Evolutionary conservation across 139 green algal species (phyloP), one percentile per base, ranked within the genome.

Genomic region (Haematococcus lacustris): DNA sequence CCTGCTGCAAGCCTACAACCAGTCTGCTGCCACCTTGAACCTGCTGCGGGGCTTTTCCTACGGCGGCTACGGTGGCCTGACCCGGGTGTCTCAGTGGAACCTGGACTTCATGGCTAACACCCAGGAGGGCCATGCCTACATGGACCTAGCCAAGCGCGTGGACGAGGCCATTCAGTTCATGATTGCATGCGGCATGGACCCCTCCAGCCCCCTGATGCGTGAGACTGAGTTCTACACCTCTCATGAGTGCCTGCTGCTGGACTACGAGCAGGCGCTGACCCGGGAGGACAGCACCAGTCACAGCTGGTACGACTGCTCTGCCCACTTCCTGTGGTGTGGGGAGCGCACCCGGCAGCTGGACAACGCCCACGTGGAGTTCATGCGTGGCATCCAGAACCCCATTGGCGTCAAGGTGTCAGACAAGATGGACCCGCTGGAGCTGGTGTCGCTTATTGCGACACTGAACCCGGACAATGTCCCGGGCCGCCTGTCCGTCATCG

Each of bases 281-380:
- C 86, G 95, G 38, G 68, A 92, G 73, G 82, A 88, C 75, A 82
- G 73, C 57, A 88, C 82, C 64, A 78, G 74, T 37, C 66, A 76
- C 76, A 73, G 47, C 28, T 87, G 68, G 71, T 79, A 35, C 33
- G 63, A n/a, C 88, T 97, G 92, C 87, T 93, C 82, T 41, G 93
- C 93, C 7, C 95, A 99, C 89, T 96, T 98, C 78, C 79, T 99
- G 77, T 99, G 95, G 95, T 93, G 88, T 74, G 95, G 95, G 23
- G 95, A 99, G 90, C 89, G 96, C 73, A 99, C 96, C 1, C 87
- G 96, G 21, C 94, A 99, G 87, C 89, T 98, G 64, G 95, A 99
- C 84, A 88, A 89, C 65, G 92, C 94, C 2, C 96, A 99, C 84
- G 80, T 99, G 35, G 96, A 98, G 83, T 99, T 93, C 85, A 75